Conservation (phyloP, 176 grass and related monocot genomes). For the Alloteropsis semialata region DNA sequence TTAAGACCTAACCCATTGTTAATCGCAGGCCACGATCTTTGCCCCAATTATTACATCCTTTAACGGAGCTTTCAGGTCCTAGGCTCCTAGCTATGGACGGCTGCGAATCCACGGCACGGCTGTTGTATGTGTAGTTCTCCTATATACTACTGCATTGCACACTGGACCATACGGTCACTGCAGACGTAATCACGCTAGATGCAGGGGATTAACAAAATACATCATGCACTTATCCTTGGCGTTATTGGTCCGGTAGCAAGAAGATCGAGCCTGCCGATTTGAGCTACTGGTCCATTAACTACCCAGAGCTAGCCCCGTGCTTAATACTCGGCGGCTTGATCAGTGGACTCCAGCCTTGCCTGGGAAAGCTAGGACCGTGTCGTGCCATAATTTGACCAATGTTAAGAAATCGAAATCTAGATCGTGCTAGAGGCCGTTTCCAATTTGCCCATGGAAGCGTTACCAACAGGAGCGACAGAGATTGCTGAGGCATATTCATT, state of each 20-base stretch:
- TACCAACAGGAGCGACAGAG: background rate
- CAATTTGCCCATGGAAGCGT: background rate
- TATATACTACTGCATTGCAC: background rate
- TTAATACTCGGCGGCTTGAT: background rate
- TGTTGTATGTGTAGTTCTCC: background rate
- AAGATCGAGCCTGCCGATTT: background rate
- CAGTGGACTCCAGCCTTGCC: background rate
- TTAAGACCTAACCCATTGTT: background rate
- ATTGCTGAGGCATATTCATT: background rate
- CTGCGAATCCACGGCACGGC: background rate
- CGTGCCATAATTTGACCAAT: background rate
- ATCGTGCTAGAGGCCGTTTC: background rate
- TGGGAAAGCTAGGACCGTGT: background rate
- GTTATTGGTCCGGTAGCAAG: background rate
- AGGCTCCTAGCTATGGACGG: background rate
- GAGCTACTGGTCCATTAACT: background rate
- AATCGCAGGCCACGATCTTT: background rate
- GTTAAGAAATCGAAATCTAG: background rate
- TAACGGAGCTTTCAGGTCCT: background rate
- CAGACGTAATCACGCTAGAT: background rate
- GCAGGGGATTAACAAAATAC: background rate
- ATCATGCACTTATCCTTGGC: background rate
- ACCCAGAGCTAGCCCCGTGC: background rate
- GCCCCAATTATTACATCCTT: background rate
- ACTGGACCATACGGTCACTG: background rate